Conservation (phyloP, 164 flowering plant genomes). For the Akebia trifoliata region DNA sequence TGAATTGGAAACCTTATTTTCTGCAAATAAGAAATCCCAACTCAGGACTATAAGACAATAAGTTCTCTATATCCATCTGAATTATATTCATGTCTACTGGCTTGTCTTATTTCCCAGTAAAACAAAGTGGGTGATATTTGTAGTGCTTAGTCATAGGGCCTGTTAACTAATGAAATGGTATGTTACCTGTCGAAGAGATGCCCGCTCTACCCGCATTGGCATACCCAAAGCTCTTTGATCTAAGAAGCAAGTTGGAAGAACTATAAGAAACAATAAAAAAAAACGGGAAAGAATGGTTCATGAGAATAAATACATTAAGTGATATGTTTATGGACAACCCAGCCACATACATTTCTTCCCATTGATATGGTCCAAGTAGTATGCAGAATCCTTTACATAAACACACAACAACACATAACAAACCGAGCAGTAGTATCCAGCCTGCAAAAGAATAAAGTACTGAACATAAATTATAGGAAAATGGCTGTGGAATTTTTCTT, state of each 20-base stretch:
- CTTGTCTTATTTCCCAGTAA: too few relatives aligned
- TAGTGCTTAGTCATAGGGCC: too few relatives aligned
- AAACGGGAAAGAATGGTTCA: background rate
- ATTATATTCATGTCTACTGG: too few relatives aligned
- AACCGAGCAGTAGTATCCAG: conserved; percentile 87
- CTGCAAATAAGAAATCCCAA: too few relatives aligned
- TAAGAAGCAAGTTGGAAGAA: conserved; percentile 17
- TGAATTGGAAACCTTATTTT: too few relatives aligned
- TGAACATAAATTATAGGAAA: background rate
- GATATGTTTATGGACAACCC: too few relatives aligned
- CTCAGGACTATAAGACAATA: too few relatives aligned
- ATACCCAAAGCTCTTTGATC: conserved; percentile 99
- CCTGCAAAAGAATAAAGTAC: conserved; percentile 44
- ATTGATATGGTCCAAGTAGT: conserved; percentile 96
- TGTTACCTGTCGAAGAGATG: conserved; percentile 79
- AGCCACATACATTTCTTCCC: conserved; percentile 83
- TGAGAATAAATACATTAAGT: conserved; percentile 2
- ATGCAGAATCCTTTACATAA: conserved; percentile 98
- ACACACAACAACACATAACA: conserved; percentile 98
- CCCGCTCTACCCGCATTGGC: conserved; percentile 96
- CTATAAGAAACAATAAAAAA: background rate
- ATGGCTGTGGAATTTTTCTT: background rate
- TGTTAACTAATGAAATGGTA: background rate
- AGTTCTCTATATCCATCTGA: too few relatives aligned
- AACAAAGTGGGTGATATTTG: too few relatives aligned